A percentile compares a stretch with the other conserved stretches of the same genome.
These are phyloP conservation scores for Debaryomycetaceae sp. DNA, from an alignment of 1,139 yeast species.

Conservation along the genomic window DNA sequence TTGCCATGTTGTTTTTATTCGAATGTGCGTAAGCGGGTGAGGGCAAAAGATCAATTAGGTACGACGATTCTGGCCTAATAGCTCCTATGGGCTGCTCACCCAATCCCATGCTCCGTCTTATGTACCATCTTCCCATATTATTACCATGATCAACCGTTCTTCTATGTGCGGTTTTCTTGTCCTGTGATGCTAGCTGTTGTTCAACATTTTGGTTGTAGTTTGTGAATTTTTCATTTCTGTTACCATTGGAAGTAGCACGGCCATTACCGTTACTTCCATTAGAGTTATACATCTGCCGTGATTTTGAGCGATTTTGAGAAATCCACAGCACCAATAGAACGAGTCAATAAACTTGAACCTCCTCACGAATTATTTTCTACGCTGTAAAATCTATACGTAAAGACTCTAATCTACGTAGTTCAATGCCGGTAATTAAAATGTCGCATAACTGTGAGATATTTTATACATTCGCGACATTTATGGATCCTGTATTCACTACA, in stretches of 20 bases:
- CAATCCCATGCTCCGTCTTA: constrained; percentile 55
- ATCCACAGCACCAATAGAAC: too few species aligned
- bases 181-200: constrained; percentile 45
- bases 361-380: too few species aligned
- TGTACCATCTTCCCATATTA: constrained; percentile 70
- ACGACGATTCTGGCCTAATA: constrained; percentile 76
- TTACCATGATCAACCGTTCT: constrained; percentile 90
- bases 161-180: constrained; percentile 59
- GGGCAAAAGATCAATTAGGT: constrained; percentile 69
- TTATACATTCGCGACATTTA: neutral
- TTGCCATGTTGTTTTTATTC: constrained; percentile 40
- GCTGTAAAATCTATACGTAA: too few species aligned
- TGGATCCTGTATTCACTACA: neutral
- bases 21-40: constrained; percentile 54
- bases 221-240: constrained; percentile 12
- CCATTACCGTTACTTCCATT: constrained; percentile 2
- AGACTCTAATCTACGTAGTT: too few species aligned
- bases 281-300: constrained; percentile 4
- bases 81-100: constrained; percentile 49
- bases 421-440: neutral
- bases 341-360: too few species aligned
- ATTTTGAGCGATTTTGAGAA: too few species aligned
- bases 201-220: constrained; percentile 38
- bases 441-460: neutral
- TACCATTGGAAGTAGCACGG: constrained; percentile 5